A percentile compares a stretch with the other conserved stretches of the same genome.
Evolutionary conservation across 306 rosid species (phyloP).

Genomic region (Cucumis sativus): Cucumber_9930_V3 NC_026659.2:19652501-19653000

Average conservation of each 20-base stretch:
- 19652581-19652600: constrained; percentile 3
- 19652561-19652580: not conserved
- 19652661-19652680: not conserved
- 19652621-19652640: not conserved
- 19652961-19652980: constrained; percentile 13
- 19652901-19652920: constrained; percentile 2
- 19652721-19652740: constrained; percentile 1
- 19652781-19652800: not conserved
- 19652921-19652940: constrained; percentile 4
- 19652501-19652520: not conserved
- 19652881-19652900: constrained; percentile 10
- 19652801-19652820: constrained; percentile 8
- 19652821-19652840: constrained; percentile 15
- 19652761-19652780: not conserved
- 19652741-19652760: not conserved
- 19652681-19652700: not conserved
- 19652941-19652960: constrained; percentile 14
- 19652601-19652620: constrained; percentile 2
- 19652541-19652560: not conserved
- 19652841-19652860: not conserved
- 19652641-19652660: constrained; percentile 1
- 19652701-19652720: not conserved
- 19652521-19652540: constrained; percentile 4
- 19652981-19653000: constrained; percentile 17
- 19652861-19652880: constrained; percentile 12